Conservation (phyloP, 352 stramenopile genomes). For the Peronospora tabacina region DNA sequence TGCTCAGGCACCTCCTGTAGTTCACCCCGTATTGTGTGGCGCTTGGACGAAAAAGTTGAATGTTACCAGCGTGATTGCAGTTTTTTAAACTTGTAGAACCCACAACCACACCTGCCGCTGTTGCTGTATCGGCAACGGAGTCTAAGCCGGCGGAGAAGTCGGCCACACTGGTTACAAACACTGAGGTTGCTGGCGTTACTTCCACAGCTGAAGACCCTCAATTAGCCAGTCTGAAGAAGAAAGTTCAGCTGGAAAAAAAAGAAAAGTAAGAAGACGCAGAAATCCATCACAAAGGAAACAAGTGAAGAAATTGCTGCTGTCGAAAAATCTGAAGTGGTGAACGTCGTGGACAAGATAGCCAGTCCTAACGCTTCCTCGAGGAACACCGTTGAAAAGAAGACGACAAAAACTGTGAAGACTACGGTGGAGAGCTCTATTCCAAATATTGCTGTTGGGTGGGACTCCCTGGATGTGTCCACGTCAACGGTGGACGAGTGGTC, state of each 20-base stretch:
- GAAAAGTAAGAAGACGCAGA: conserved; percentile 34
- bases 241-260: conserved; percentile 28
- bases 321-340: conserved; percentile 21
- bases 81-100: conserved; percentile 31
- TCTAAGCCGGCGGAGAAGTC: conserved; percentile 8
- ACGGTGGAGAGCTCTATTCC: conserved; percentile 25
- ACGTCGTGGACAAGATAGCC: conserved; percentile 25
- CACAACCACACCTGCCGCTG: conserved; percentile 13
- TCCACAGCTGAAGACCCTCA: conserved; percentile 13
- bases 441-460: conserved; percentile 50
- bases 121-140: conserved; percentile 5
- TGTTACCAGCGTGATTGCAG: conserved; percentile 31
- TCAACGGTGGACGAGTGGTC: conserved; percentile 58
- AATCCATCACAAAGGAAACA: conserved; percentile 12
- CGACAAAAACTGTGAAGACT: conserved; percentile 37
- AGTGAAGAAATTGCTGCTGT: conserved; percentile 14
- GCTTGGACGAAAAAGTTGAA: conserved; percentile 74
- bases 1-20: conserved; percentile 35
- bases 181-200: conserved; percentile 7
- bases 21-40: conserved; percentile 50
- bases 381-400: conserved; percentile 34
- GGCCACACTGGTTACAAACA: conserved; percentile 9
- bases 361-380: conserved; percentile 31
- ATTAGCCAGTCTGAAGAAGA: conserved; percentile 40
- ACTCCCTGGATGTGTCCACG: conserved; percentile 56